Conservation (phyloP, 495 filamentous ascomycete species). For the Pseudotulostoma volvatum region DNA sequence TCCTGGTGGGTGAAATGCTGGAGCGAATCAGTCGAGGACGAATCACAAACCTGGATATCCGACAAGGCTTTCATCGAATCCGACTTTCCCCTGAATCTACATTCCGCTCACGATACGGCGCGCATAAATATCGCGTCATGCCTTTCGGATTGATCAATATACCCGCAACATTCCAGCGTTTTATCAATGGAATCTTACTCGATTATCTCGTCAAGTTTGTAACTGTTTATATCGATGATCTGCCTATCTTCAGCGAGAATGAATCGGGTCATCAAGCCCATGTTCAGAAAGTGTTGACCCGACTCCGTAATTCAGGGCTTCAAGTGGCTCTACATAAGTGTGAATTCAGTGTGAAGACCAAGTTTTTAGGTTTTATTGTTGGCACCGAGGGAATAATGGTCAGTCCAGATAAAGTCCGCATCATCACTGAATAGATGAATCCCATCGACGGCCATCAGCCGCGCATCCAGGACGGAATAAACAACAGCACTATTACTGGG, state of each 20-base stretch:
- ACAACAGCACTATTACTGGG: too few species aligned
- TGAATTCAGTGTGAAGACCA: slow-evolving; percentile 9
- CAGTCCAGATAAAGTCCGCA: slow-evolving; percentile 8
- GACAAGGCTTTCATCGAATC: slow-evolving; percentile 22
- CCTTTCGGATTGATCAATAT: slow-evolving; percentile 1
- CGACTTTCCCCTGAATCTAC: slow-evolving; percentile 3
- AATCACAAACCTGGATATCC: slow-evolving; percentile 30
- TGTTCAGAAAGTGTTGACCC: slow-evolving; percentile 9
- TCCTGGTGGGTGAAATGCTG: slow-evolving; percentile 24
- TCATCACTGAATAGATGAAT: slow-evolving; percentile 13
- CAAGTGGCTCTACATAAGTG: too few species aligned
- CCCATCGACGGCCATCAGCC: too few species aligned
- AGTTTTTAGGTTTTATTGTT: slow-evolving; percentile 11
- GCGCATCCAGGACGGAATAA: too few species aligned
- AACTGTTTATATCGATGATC: too few species aligned
- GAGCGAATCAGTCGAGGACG: slow-evolving; percentile 12
- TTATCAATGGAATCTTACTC: slow-evolving; percentile 3
- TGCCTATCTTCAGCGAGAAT: too few species aligned
- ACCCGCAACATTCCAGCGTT: background rate
- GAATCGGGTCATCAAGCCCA: slow-evolving; percentile 8
- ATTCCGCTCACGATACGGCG: background rate
- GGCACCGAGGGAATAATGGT: slow-evolving; percentile 11
- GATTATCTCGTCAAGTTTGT: slow-evolving; percentile 15
- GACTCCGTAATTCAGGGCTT: too few species aligned
- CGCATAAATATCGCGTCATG: background rate